Evolutionary conservation across 2,329 filamentous ascomycete genomes (phyloP), one percentile per base, ranked within the genome.

Genomic region (Cladosporium sphaerospermum): DNA sequence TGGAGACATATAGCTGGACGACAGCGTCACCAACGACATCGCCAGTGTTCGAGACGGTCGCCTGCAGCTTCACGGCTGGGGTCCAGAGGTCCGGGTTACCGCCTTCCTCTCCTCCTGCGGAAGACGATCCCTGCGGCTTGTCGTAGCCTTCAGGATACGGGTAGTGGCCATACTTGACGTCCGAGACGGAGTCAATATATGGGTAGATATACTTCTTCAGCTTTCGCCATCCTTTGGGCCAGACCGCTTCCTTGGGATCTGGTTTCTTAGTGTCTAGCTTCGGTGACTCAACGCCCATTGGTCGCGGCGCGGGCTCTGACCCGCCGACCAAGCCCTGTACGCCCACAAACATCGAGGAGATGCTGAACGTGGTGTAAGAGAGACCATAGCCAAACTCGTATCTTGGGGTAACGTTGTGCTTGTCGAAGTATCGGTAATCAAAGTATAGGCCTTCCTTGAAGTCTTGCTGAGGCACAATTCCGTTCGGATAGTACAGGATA

Each of bases 341-440:
- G 55, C 65, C 58, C 45, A 86, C 69, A 8, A 73, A 69, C 10
- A 81, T 61, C 32, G 79, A 76, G 9, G 75, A 76, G 53, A 89
- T 78, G 10, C 79, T 72, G 67, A 92, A 95, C 1, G 72, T 78
- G 0, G 89, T 90, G 72, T 93, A 95, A 49, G 84, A 88, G 2
- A 96, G 78, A 0, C 91, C 92, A 56, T 84, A 91, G 0, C 92
- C 91, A 62, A 96, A 96, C 44, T 89, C 86, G 65, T 85, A 96
- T 1, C 87, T 85, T 0, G 91, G 91, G 4, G 76, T 75, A 55
- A 93, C 84, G 53, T 78, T 75, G 52, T 85, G 70, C 65, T 86
- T 88, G 74, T 96, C 90, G 61, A 96, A 91, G 69, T 91, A 81
- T 10, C 90, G 84, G 71, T 96, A 96, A 73, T 96, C 92, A 60